A percentile compares a stretch with the other conserved stretches of the same genome.
Evolutionary conservation across 176 grass and related monocot genomes (phyloP).

Genomic region (Hordeum vulgare): MorexV3_pseudomolecules_assembly NC_058523.1:42350715-42351214

Average conservation of each 20-base stretch:
- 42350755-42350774: not conserved
- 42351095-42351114: conserved; percentile 77
- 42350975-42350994: conserved; percentile 69
- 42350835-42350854: not conserved
- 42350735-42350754: not conserved
- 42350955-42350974: not conserved
- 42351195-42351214: conserved; percentile 97
- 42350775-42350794: not conserved
- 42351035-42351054: conserved; percentile 89
- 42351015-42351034: conserved; percentile 91
- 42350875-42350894: not conserved
- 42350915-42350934: not conserved
- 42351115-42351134: conserved; percentile 93
- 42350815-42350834: not conserved
- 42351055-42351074: conserved; percentile 72
- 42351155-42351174: conserved; percentile 88
- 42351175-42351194: conserved; percentile 99
- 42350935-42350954: not conserved
- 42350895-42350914: not conserved
- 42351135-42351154: conserved; percentile 78
- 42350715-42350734: not conserved
- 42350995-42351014: conserved; percentile 74
- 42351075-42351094: conserved; percentile 70
- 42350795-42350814: not conserved
- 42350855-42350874: not conserved